Percentiles rank a stretch among this genome's conserved stretches.
phyloP scores from a whole-genome alignment of 768 basidiomycete species.

The Sutorius australiensis region DNA sequence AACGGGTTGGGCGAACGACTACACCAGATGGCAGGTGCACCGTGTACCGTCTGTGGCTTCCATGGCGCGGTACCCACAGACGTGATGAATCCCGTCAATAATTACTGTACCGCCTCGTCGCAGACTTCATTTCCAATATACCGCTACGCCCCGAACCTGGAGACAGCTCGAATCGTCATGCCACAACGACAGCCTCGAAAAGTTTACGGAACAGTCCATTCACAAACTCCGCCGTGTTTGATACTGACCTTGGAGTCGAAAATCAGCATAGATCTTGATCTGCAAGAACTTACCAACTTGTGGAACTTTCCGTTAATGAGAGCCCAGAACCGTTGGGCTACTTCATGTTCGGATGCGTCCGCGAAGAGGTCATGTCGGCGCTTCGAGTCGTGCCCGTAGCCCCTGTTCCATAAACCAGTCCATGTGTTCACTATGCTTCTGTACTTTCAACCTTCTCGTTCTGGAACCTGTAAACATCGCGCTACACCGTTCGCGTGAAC shows the following conservation, averaged over 20 bases:
- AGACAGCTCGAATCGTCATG: constrained; percentile 31
- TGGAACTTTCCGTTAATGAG: constrained; percentile 31
- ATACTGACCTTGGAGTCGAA: constrained; percentile 40
- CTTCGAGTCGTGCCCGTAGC: constrained; percentile 36
- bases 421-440: no score
- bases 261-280: constrained; percentile 43
- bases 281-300: constrained; percentile 57
- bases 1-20: neutral
- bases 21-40: neutral
- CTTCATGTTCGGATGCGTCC: constrained; percentile 34
- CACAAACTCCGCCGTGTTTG: constrained; percentile 45
- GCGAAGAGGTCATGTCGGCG: constrained; percentile 47
- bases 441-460: neutral
- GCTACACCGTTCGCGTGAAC: constrained; percentile 54
- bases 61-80: constrained; percentile 34
- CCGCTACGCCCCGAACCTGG: constrained; percentile 32
- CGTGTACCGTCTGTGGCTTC: constrained; percentile 31
- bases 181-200: constrained; percentile 30
- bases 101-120: constrained; percentile 35
- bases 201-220: constrained; percentile 44
- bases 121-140: constrained; percentile 30
- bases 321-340: constrained; percentile 34
- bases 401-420: constrained; percentile 42
- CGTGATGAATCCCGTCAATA: neutral
- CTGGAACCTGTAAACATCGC: constrained; percentile 36